Evolutionary conservation across 73 alveolate species (phyloP).

Genomic region (Paramecium sexaurelia): DNA sequence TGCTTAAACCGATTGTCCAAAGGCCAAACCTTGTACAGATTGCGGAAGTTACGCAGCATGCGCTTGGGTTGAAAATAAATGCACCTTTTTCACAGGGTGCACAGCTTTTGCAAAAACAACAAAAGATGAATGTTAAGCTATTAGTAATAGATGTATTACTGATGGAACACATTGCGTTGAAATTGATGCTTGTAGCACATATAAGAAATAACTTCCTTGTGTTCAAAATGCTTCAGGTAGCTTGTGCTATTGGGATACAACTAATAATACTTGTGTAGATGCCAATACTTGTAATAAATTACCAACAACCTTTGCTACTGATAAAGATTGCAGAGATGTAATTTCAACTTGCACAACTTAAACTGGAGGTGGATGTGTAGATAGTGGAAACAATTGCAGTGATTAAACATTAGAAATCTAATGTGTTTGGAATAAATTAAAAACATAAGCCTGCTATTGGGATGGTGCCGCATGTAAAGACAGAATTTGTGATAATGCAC

Average conservation of each 20-base stretch:
- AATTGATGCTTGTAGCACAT: background rate
- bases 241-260: background rate
- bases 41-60: background rate
- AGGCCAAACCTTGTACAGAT: background rate
- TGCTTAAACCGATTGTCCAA: background rate
- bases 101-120: background rate
- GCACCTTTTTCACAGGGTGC: background rate
- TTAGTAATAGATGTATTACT: background rate
- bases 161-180: constrained; percentile 35
- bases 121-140: background rate
- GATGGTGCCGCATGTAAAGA: background rate
- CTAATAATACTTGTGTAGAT: background rate
- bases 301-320: background rate
- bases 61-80: background rate
- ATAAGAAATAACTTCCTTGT: background rate
- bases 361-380: background rate
- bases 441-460: background rate
- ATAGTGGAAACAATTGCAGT: background rate
- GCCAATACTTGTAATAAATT: background rate
- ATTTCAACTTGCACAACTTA: background rate
- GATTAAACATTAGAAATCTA: background rate
- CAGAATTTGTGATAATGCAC: constrained; percentile 4
- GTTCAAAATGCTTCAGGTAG: background rate
- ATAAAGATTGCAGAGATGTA: background rate
- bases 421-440: background rate